These are phyloP conservation scores for Whalleya microplaca DNA, from an alignment of 2,329 filamentous ascomycete genomes.

Conservation along the genomic window DNA sequence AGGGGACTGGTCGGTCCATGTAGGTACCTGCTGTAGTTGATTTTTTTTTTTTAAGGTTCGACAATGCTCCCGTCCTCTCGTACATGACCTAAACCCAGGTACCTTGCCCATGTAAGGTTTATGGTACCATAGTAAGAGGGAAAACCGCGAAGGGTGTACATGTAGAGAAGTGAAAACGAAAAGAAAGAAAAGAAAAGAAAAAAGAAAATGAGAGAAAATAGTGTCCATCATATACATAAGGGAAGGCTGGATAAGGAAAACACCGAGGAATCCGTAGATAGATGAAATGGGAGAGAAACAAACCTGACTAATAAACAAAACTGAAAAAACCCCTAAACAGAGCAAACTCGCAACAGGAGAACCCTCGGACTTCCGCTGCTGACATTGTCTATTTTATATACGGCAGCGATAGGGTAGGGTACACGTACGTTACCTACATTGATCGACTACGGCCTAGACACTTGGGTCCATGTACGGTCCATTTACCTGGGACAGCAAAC, in stretches of 20 bases:
- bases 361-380: constrained; percentile 6
- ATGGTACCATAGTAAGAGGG: too few relatives aligned
- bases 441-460: background rate
- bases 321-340: too few relatives aligned
- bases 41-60: constrained; percentile 2
- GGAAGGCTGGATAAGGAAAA: too few relatives aligned
- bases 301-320: too few relatives aligned
- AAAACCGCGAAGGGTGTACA: too few relatives aligned
- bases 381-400: constrained; percentile 1
- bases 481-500: constrained; percentile 18
- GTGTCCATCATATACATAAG: too few relatives aligned
- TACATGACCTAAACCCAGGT: background rate
- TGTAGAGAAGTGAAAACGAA: too few relatives aligned
- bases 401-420: background rate
- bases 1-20: too few relatives aligned
- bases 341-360: constrained; percentile 5
- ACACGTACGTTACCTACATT: constrained; percentile 2
- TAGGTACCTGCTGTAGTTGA: background rate
- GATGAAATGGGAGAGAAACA: background rate
- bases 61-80: background rate
- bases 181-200: too few relatives aligned
- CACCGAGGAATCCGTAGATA: too few relatives aligned
- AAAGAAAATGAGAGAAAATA: too few relatives aligned
- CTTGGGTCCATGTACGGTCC: constrained; percentile 1
- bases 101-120: background rate